Conservation (phyloP, 2,329 filamentous ascomycete species). For the Septoria petroselini region DNA sequence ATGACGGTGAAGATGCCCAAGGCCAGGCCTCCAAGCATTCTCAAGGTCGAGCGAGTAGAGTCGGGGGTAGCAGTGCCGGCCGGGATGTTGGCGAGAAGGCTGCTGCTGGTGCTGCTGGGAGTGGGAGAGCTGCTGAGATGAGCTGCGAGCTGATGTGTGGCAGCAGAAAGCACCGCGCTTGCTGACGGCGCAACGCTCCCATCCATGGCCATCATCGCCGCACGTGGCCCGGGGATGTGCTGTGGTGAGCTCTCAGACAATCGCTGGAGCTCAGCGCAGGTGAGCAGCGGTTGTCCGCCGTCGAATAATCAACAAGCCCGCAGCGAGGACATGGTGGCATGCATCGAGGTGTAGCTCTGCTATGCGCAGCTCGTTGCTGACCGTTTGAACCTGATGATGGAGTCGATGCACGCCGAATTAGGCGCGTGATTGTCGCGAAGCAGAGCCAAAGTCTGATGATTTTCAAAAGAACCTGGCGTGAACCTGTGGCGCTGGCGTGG, state of each 20-base stretch:
- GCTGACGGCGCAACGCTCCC: constrained; percentile 3
- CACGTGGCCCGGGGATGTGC: constrained; percentile 10
- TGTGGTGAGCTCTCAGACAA: constrained; percentile 10
- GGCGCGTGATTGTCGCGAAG: background rate
- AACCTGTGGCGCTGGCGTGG: background rate
- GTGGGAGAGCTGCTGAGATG: constrained; percentile 5
- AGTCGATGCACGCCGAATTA: background rate
- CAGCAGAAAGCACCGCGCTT: constrained; percentile 7
- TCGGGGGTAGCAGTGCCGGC: constrained; percentile 22
- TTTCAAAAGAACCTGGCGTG: background rate
- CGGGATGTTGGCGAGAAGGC: constrained; percentile 17
- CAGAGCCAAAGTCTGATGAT: background rate
- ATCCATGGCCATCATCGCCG: constrained; percentile 6
- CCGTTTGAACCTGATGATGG: too few relatives aligned
- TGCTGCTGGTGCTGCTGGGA: constrained; percentile 13
- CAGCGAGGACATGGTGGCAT: constrained; percentile 2
- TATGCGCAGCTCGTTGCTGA: background rate
- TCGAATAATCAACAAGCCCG: constrained; percentile 8
- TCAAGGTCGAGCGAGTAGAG: constrained; percentile 25
- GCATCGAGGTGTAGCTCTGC: too few relatives aligned
- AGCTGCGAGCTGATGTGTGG: constrained; percentile 11
- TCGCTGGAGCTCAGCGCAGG: constrained; percentile 12
- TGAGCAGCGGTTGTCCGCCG: too few relatives aligned
- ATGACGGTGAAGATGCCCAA: constrained; percentile 45
- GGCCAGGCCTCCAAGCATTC: constrained; percentile 37